A percentile compares a stretch with the other conserved stretches of the same genome.
Conservation (phyloP, 2,329 filamentous ascomycete species). For the Ophiosphaerella narmari region DNA sequence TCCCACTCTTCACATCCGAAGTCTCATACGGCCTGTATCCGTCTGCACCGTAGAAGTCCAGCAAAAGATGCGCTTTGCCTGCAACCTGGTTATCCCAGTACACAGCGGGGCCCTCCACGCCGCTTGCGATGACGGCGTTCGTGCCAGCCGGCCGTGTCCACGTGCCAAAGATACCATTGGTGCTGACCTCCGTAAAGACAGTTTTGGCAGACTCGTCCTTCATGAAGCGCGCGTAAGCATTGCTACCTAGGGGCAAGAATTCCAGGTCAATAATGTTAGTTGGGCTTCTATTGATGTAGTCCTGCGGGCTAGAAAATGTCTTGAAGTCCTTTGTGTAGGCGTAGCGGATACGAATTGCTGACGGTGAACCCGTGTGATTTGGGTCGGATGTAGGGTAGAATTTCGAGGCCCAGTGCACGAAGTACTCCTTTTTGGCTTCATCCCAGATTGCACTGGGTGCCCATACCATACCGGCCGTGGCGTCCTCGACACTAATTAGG, state of each 20-base stretch:
- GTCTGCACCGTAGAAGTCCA: conserved; percentile 50
- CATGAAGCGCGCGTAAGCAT: conserved; percentile 59
- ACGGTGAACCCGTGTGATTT: conserved; percentile 54
- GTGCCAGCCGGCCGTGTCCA: conserved; percentile 57
- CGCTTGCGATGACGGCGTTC: conserved; percentile 46
- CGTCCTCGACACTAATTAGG: conserved; percentile 57
- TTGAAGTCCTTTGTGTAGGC: conserved; percentile 61
- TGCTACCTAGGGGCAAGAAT: conserved; percentile 54
- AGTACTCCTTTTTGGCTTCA: conserved; percentile 50
- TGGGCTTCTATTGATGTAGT: conserved; percentile 56
- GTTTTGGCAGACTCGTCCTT: conserved; percentile 60
- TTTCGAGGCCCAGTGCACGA: conserved; percentile 56
- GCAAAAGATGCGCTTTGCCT: conserved; percentile 51
- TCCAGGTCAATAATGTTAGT: conserved; percentile 62
- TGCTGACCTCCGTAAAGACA: conserved; percentile 57
- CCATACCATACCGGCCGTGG: conserved; percentile 64
- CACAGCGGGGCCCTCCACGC: conserved; percentile 39
- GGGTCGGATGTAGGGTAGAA: conserved; percentile 55
- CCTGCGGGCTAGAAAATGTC: conserved; percentile 57
- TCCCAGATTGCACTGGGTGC: conserved; percentile 62
- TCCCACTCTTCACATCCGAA: conserved; percentile 50
- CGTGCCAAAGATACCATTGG: conserved; percentile 56
- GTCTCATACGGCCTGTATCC: conserved; percentile 59
- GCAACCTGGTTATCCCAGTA: conserved; percentile 41
- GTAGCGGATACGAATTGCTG: conserved; percentile 55